Evolutionary conservation across 108 stramenopile genomes (phyloP).

Genomic region (Conticribra guillardii): DNA sequence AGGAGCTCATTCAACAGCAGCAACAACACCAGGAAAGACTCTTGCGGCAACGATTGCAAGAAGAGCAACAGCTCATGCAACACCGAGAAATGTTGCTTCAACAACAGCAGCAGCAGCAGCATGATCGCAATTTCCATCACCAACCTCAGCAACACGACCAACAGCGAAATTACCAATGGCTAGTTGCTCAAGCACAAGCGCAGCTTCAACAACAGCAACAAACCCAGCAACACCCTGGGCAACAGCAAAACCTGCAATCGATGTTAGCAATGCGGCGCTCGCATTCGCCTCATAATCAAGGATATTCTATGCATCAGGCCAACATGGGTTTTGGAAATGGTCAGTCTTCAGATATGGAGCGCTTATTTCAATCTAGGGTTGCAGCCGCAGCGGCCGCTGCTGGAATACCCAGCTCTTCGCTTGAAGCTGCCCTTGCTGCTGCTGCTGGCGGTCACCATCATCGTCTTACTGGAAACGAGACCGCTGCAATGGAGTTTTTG

Average conservation of each 20-base stretch:
- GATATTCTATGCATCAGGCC: slow-evolving; percentile 7
- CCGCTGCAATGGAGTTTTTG: slow-evolving; percentile 25
- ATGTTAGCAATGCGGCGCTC: slow-evolving; percentile 28
- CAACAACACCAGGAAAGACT: slow-evolving; percentile 32
- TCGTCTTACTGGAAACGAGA: slow-evolving; percentile 3
- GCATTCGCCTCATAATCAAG: slow-evolving; percentile 12
- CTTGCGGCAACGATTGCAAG: slow-evolving; percentile 12
- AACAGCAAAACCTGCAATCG: slow-evolving; percentile 27
- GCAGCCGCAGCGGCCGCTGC: slow-evolving; percentile 28
- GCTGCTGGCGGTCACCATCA: slow-evolving; percentile 13
- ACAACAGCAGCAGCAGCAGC: slow-evolving; percentile 14
- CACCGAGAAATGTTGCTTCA: slow-evolving; percentile 6
- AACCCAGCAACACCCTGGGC: slow-evolving; percentile 4
- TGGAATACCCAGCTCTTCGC: slow-evolving; percentile 21
- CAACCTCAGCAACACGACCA: slow-evolving; percentile 35
- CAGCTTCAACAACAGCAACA: slow-evolving; percentile 2
- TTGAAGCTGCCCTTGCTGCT: slow-evolving; percentile 25
- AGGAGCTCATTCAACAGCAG: slow-evolving; percentile 24
- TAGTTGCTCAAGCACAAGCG: slow-evolving; percentile 1
- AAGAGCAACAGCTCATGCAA: slow-evolving; percentile 13
- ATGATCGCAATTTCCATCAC: slow-evolving; percentile 20
- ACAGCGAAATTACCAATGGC: slow-evolving; percentile 7
- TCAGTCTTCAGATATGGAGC: slow-evolving; percentile 30
- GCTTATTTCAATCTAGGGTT: slow-evolving; percentile 22
- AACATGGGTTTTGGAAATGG: slow-evolving; percentile 1